Evolutionary conservation across 1,139 yeast genomes (phyloP).

Genomic region (Debaryomyces sp.): DNA sequence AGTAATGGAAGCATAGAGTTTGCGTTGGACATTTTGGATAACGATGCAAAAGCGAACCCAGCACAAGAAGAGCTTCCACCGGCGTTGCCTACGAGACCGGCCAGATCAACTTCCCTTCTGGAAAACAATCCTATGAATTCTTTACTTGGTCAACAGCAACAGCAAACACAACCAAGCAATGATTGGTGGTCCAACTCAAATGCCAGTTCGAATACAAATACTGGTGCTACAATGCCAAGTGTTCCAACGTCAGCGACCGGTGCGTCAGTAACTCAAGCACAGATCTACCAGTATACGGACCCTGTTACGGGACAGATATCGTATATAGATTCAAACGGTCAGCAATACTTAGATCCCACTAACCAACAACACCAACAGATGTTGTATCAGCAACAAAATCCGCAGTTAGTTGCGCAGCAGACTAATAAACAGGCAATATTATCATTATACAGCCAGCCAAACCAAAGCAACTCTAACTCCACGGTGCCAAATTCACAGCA

Average conservation of each 20-base stretch:
- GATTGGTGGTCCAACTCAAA: slow-evolving; percentile 30
- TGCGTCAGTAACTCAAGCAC: slow-evolving; percentile 29
- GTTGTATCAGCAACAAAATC: slow-evolving; percentile 46
- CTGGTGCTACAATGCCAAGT: slow-evolving; percentile 17
- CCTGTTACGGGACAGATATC: slow-evolving; percentile 63
- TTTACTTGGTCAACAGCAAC: slow-evolving; percentile 17
- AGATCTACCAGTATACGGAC: slow-evolving; percentile 62
- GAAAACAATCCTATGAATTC: slow-evolving; percentile 21
- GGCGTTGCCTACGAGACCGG: slow-evolving; percentile 51
- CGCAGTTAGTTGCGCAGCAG: slow-evolving; percentile 47
- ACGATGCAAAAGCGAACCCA: slow-evolving; percentile 42
- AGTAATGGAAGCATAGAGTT: slow-evolving; percentile 50
- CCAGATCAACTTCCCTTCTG: slow-evolving; percentile 16
- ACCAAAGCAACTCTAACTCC: slow-evolving; percentile 28
- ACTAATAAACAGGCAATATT: slow-evolving; percentile 45
- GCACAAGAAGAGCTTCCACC: slow-evolving; percentile 41
- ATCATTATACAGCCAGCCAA: slow-evolving; percentile 45
- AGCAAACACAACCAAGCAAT: slow-evolving; percentile 17
- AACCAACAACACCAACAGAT: slow-evolving; percentile 58
- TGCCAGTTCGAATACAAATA: slow-evolving; percentile 12
- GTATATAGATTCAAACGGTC: slow-evolving; percentile 61
- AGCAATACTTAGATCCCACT: slow-evolving; percentile 58
- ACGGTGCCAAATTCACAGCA: slow-evolving; percentile 23
- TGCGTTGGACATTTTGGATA: slow-evolving; percentile 52
- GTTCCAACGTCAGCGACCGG: slow-evolving; percentile 19